Conservation (phyloP, 768 basidiomycete species). For the Podaxis carcinomalis region DNA sequence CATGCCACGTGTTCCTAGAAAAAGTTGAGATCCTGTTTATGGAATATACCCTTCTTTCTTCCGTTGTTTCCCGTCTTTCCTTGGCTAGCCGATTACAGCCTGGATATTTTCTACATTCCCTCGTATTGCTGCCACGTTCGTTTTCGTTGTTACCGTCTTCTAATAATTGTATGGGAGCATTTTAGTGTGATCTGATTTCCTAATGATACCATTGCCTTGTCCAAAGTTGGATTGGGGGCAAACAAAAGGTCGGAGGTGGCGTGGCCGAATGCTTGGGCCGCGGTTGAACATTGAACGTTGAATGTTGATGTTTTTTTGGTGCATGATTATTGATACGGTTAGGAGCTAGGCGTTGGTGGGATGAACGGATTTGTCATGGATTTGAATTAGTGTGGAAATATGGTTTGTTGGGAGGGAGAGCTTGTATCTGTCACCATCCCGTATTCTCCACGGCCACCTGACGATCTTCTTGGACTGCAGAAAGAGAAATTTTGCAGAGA, state of each 20-base stretch:
- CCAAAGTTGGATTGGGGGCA: not conserved
- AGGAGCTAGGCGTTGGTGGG: not conserved
- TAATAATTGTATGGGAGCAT: slow-evolving; percentile 4
- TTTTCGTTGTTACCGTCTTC: slow-evolving; percentile 1
- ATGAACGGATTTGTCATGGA: slow-evolving; percentile 5
- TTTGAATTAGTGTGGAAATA: not conserved
- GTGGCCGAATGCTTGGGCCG: not conserved
- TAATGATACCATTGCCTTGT: slow-evolving; percentile 9
- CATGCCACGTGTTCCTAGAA: slow-evolving; percentile 2
- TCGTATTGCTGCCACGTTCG: slow-evolving; percentile 6
- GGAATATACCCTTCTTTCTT: slow-evolving; percentile 22
- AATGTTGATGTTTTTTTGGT: not conserved
- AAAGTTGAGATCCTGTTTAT: slow-evolving; percentile 4
- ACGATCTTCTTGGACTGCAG: not conserved
- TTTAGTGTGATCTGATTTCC: slow-evolving; percentile 5
- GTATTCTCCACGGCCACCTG: slow-evolving; percentile 1
- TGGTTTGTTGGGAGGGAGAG: not conserved
- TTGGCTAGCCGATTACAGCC: slow-evolving; percentile 7
- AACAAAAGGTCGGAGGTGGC: not conserved
- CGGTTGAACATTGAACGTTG: not conserved
- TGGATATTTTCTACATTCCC: slow-evolving; percentile 7
- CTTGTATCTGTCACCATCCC: not conserved
- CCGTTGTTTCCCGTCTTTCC: slow-evolving; percentile 14
- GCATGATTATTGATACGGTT: not conserved
- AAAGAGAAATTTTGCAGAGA: not conserved